These are phyloP conservation scores for Sicyos baderoa DNA, from an alignment of 306 rosid species.

Conservation along the genomic window DNA sequence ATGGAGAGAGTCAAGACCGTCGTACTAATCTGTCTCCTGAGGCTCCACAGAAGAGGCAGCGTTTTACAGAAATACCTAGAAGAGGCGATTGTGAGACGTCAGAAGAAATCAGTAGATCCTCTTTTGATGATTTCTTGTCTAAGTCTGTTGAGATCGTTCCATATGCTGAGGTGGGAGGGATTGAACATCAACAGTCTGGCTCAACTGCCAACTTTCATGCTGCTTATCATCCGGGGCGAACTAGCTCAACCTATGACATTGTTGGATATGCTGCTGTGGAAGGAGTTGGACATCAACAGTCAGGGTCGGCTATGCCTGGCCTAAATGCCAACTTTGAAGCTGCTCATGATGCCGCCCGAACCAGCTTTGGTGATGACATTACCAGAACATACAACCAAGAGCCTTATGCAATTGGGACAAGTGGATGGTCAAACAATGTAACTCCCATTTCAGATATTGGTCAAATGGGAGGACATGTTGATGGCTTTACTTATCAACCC, in stretches of 20 bases:
- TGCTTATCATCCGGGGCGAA: constrained; percentile 12
- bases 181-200: constrained; percentile 22
- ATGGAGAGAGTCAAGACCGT: constrained; percentile 25
- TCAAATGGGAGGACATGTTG: constrained; percentile 22
- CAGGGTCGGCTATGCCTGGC: constrained; percentile 23
- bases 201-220: no score
- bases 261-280: constrained; percentile 11
- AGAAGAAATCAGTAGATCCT: constrained; percentile 24
- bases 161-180: constrained; percentile 18
- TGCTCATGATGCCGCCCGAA: constrained; percentile 14
- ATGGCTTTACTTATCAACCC: constrained; percentile 26
- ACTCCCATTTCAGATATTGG: constrained; percentile 17
- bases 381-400: constrained; percentile 16
- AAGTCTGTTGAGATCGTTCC: background rate
- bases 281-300: constrained; percentile 21
- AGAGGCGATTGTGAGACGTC: constrained; percentile 22
- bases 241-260: constrained; percentile 10
- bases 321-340: constrained; percentile 20
- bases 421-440: constrained; percentile 22
- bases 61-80: constrained; percentile 20
- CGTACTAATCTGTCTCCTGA: constrained; percentile 23
- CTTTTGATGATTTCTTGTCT: constrained; percentile 21
- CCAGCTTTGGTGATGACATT: constrained; percentile 7
- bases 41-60: constrained; percentile 32
- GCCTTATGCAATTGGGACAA: constrained; percentile 1